Evolutionary conservation across 345 rosid genomes (phyloP), one percentile per base, ranked within the genome.

Genomic region (Corymbia maculata): DNA sequence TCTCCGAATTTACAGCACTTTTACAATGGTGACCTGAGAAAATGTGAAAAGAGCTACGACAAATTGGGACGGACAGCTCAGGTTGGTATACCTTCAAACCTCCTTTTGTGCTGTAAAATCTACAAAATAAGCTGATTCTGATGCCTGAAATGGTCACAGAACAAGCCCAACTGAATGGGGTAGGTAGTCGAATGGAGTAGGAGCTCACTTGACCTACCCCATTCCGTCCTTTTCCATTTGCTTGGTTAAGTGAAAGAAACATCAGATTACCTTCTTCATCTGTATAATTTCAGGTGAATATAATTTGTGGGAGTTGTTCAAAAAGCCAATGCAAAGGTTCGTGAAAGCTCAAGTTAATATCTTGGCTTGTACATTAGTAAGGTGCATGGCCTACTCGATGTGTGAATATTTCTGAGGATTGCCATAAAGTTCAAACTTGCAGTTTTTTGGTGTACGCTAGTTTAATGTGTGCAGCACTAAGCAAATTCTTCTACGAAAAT

Each of bases 11-110:
- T 75, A 19, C 91, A 97, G 99, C 93, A 93, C 79, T 97, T 90
- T 92, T 97, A 96, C 92, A 92, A 91, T 85, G 99, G 99, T 8
- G 99, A 97, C 91, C 90, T 97, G 86, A 50, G 87, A 57, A 93
- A 94, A 61, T 97, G 99, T 90, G 99, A 97, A 92, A 51, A 16
- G 30, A 97, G 92, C 92, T 94, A 94, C 88, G 99, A 98, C 91
- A 94, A 97, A 93, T 92, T 93, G 97, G 99, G 99, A 89, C 95
- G 98, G 51, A 97, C 99, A 61, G 92, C 99, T 70, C 95, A 96
- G 98, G 99, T 97, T 86, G 86, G 88, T 86, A 66, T 64, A 45
- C 30, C 13, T 6, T 49, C 49, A 36, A 36, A 75, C 49, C 49
- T 42, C 82, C 49, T 75, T 75, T 75, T 75, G 82, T 75, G 49